A percentile compares a stretch with the other conserved stretches of the same genome.
These are phyloP conservation scores for Vigna nakashimae DNA, from an alignment of 306 rosid genomes.

Conservation along the genomic window DNA sequence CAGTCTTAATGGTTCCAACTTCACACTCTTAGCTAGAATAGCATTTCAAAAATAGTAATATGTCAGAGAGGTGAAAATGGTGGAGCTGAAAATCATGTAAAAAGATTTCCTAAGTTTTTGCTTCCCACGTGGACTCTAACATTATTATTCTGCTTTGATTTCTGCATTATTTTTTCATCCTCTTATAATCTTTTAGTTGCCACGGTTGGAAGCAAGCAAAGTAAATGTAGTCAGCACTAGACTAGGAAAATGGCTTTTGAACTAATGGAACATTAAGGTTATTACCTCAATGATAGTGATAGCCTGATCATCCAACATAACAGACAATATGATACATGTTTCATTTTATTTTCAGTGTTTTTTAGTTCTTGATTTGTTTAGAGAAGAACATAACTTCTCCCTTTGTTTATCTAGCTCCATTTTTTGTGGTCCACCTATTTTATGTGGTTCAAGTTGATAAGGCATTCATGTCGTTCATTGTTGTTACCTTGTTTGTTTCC, in stretches of 20 bases:
- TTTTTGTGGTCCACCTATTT: slow-evolving; percentile 67
- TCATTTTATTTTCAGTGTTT: slow-evolving; percentile 41
- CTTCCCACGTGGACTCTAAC: slow-evolving; percentile 51
- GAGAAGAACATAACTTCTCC: slow-evolving; percentile 46
- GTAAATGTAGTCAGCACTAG: slow-evolving; percentile 30
- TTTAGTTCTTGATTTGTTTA: slow-evolving; percentile 42
- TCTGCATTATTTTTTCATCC: slow-evolving; percentile 43
- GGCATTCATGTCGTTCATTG: slow-evolving; percentile 48
- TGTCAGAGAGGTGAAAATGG: slow-evolving; percentile 42
- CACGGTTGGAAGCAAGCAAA: slow-evolving; percentile 45
- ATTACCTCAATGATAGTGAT: slow-evolving; percentile 46
- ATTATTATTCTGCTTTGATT: slow-evolving; percentile 44
- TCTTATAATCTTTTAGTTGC: slow-evolving; percentile 29
- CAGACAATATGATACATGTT: slow-evolving; percentile 44
- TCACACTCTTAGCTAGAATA: slow-evolving; percentile 40
- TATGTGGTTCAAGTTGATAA: slow-evolving; percentile 58
- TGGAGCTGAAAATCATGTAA: slow-evolving; percentile 53
- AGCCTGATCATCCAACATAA: slow-evolving; percentile 47
- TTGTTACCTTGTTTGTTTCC: slow-evolving; percentile 42
- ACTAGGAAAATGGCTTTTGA: slow-evolving; percentile 36
- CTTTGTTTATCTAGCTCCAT: slow-evolving; percentile 48
- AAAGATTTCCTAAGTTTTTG: slow-evolving; percentile 43
- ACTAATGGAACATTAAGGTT: slow-evolving; percentile 37
- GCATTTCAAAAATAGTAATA: slow-evolving; percentile 42
- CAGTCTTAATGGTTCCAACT: slow-evolving; percentile 44